Evolutionary conservation across 2,329 filamentous ascomycete genomes (phyloP), one percentile per base, ranked within the genome.

Genomic region (Fulvia fulva): DNA sequence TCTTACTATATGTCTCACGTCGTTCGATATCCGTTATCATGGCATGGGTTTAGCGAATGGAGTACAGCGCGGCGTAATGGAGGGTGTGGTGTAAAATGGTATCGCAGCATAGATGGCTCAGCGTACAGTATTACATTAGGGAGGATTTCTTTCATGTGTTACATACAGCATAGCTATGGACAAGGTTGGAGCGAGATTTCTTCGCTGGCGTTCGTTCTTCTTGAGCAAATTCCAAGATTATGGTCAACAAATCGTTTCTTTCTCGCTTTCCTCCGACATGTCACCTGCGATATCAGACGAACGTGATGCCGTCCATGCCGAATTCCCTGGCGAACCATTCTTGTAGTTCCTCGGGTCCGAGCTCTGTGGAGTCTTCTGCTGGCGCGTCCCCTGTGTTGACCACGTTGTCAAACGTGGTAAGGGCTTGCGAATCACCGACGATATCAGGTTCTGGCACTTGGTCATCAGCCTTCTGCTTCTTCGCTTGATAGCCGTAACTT

Each of bases 321-420:
- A 70, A 63, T 19, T 69, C 62, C n/a, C 60, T 58, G 43, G 63
- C 60, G 54, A 70, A 70, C 68, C 66, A 70, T 37, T 60, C 61
- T 32, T 59, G 44, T 2, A 65, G 16, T 8, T 61, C 59, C 30
- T 65, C 59, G 8, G 58, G 58, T 9, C 56, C 51, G 25, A 46
- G n/a, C n/a, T 21, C 23, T 58, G 19, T 41, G 37, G 5, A 41
- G 14, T n/a, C 37, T 6, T 9, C 37, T 43, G 45, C 46, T 28
- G 22, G 32, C 44, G 16, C 34, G 49, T 44, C 43, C 30, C 30
- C 41, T 23, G 25, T 22, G 44, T 50, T 58, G 43, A 46, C 26
- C 23, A 51, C 21, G 25, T 22, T 46, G 26, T n/a, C 22, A n/a
- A 45, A 21, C 11, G 43, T 55, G 12, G 46, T 37, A 25, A 41